A percentile compares a stretch with the other conserved stretches of the same genome.
These are phyloP conservation scores for Kwoniella europaea DNA, from an alignment of 768 basidiomycete species.

Conservation along the genomic window DNA sequence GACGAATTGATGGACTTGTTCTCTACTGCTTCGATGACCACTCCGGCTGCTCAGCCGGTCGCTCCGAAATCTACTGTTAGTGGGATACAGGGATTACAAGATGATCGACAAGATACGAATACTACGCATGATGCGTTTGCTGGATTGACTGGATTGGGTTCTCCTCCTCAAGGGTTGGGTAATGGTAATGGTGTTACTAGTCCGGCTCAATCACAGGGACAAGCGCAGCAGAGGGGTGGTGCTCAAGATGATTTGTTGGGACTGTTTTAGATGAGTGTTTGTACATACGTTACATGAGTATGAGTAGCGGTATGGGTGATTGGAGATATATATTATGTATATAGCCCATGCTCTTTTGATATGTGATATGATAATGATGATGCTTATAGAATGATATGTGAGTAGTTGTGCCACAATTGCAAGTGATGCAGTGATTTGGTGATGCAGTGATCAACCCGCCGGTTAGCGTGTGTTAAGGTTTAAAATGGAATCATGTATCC, in stretches of 20 bases:
- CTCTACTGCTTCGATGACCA: constrained; percentile 61
- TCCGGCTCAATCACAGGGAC: constrained; percentile 55
- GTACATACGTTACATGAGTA: neutral
- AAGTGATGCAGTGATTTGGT: no score
- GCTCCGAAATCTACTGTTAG: constrained; percentile 14
- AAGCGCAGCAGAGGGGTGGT: constrained; percentile 19
- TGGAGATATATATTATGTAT: neutral
- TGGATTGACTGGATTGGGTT: constrained; percentile 36
- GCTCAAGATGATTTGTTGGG: constrained; percentile 65
- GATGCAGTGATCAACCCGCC: neutral
- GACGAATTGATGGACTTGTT: constrained; percentile 95
- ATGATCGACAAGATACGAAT: neutral
- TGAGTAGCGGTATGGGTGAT: neutral
- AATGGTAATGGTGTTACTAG: constrained; percentile 53
- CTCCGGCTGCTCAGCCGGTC: constrained; percentile 35
- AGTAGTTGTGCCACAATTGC: no score
- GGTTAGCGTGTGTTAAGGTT: neutral
- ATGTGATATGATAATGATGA: neutral
- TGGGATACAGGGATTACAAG: constrained; percentile 19
- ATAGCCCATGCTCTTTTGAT: neutral
- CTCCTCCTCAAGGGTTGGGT: constrained; percentile 25
- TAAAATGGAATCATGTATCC: neutral
- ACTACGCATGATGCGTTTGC: constrained; percentile 15
- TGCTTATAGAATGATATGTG: neutral
- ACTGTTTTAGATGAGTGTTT: constrained; percentile 60